Base-by-base conservation (phyloP, 1,139 yeast genomes). In the Arxiozyma heterogenica region DNA sequence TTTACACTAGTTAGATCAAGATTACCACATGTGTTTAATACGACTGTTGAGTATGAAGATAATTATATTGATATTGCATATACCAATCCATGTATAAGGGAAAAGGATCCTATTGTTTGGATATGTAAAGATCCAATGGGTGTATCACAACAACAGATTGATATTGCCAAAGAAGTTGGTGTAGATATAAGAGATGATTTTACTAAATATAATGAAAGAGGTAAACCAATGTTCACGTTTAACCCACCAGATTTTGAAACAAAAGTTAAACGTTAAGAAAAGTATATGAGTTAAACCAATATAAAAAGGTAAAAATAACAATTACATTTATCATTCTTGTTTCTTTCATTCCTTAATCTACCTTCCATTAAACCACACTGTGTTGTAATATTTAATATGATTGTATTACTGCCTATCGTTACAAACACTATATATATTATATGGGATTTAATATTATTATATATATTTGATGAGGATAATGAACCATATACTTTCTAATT, bases 121-220 rank as follows among this genome's bases (percentile, higher is more conserved):
- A 73, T 84, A 58, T 82, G 86, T 46, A 75, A 71, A 57, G 94
- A 86, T 68, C 77, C 80, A 30, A 72, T 84, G 79, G 93, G 93
- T 22, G 75, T 86, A 48, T 80, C 88, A 4, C 78, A 75, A 54
- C 76, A 77, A 55, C 83, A 82, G 65, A 82, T 82, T 64, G 75
- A 74, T 49, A 77, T 80, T 61, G 77, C 88, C n/a, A 65, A 73
- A 41, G 82, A 78, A 48, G 71, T 77, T 47, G 64, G 64, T 44
- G 81, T 84, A 44, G 78, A 79, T 55, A 83, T 83, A 21, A 72
- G 77, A 53, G 85, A 84, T 64, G 82, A 74, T 39, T 75, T 79
- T 59, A 82, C 90, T 8, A 67, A 64, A 17, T 82, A 74, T 61
- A 74, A 81, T 62, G 83, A 78, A 43, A 81, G 81, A 71, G 83